Evolutionary conservation across 495 filamentous ascomycete genomes (phyloP).

Genomic region (Aspergillus conjunctus): DNA sequence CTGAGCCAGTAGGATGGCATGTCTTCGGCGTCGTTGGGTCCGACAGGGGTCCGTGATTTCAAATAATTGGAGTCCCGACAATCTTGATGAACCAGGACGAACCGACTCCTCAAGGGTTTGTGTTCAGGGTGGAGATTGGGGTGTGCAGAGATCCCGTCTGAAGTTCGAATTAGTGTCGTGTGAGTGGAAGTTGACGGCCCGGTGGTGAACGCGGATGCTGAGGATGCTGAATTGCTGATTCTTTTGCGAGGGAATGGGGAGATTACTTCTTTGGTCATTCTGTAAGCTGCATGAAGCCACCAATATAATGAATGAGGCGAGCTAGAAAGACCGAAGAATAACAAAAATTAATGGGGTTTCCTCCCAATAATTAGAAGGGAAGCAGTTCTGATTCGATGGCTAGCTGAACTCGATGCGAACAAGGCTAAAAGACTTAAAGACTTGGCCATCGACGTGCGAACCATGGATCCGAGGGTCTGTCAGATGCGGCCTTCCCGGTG

Average conservation of each 20-base stretch:
- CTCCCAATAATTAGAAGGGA: not conserved
- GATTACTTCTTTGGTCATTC: too few relatives aligned
- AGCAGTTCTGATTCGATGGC: not conserved
- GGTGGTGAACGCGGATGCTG: not conserved
- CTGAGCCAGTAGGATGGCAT: conserved; percentile 9
- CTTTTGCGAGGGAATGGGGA: too few relatives aligned
- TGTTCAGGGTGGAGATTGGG: conserved; percentile 4
- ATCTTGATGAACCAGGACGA: conserved; percentile 3
- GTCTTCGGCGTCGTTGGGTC: not conserved
- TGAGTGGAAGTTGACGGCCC: not conserved
- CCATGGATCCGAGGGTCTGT: conserved; percentile 1
- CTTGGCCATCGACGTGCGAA: not conserved
- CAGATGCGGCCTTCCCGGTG: not conserved
- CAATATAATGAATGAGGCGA: too few relatives aligned
- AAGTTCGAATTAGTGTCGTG: not conserved
- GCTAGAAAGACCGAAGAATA: too few relatives aligned
- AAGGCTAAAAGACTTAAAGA: not conserved
- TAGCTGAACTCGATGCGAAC: not conserved
- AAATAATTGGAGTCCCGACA: not conserved
- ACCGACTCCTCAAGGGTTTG: conserved; percentile 5
- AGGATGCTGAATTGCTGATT: too few relatives aligned
- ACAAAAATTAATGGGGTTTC: not conserved
- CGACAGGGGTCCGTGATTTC: not conserved
- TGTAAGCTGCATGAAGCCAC: too few relatives aligned
- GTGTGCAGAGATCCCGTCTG: not conserved